A percentile compares a stretch with the other conserved stretches of the same genome.
Conservation (phyloP, 306 rosid species). For the Medicago lupulina region DNA sequence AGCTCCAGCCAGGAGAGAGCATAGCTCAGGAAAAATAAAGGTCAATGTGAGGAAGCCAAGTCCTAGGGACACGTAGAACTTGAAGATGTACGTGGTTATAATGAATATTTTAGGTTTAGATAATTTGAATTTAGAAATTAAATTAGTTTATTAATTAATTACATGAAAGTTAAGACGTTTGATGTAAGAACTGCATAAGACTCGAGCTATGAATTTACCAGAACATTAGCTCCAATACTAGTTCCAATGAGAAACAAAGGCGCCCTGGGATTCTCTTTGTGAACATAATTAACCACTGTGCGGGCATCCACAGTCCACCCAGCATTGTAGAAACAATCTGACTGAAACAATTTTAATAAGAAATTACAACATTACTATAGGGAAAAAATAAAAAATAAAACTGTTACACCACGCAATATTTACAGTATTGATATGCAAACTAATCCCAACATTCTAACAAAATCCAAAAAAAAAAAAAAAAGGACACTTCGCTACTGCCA, state of each 20-base stretch:
- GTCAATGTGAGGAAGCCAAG: not conserved
- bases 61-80: slow-evolving; percentile 10
- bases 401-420: slow-evolving; percentile 29
- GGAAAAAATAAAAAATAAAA: slow-evolving; percentile 26
- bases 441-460: slow-evolving; percentile 27
- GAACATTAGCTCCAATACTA: slow-evolving; percentile 92
- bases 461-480: slow-evolving; percentile 2
- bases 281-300: slow-evolving; percentile 67
- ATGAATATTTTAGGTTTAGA: slow-evolving; percentile 19
- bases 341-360: slow-evolving; percentile 63
- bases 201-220: slow-evolving; percentile 57
- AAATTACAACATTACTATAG: slow-evolving; percentile 27
- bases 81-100: slow-evolving; percentile 14
- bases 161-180: slow-evolving; percentile 26
- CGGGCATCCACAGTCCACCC: slow-evolving; percentile 98
- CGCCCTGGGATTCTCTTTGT: slow-evolving; percentile 66
- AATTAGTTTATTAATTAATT: not conserved
- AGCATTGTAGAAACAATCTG: slow-evolving; percentile 96
- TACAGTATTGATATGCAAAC: slow-evolving; percentile 30
- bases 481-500: slow-evolving; percentile 12
- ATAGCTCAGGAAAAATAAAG: slow-evolving; percentile 6
- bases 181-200: slow-evolving; percentile 32
- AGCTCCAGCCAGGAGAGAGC: slow-evolving; percentile 19
- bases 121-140: slow-evolving; percentile 16
- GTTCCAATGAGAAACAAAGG: slow-evolving; percentile 88